These are phyloP conservation scores for Claviceps digitariae DNA, from an alignment of 2,329 filamentous ascomycete species.

Conservation along the genomic window DNA sequence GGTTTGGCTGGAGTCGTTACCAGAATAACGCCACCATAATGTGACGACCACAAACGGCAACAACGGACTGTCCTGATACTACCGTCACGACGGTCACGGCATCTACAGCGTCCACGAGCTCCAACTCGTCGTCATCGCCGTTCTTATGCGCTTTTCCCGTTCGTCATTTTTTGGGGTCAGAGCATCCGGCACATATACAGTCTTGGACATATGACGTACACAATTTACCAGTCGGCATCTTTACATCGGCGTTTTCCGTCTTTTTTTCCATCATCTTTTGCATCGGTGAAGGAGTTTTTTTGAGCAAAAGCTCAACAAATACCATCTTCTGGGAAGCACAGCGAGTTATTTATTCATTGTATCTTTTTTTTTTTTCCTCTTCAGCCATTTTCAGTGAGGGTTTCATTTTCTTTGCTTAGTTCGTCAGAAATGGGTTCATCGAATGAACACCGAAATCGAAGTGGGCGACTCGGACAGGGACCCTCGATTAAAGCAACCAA, in stretches of 20 bases:
- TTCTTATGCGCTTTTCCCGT: no score
- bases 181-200: not conserved
- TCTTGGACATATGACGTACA: not conserved
- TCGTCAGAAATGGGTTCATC: constrained; percentile 13
- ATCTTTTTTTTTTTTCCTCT: constrained; percentile 16
- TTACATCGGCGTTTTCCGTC: constrained; percentile 20
- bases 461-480: constrained; percentile 36
- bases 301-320: constrained; percentile 22
- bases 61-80: constrained; percentile 33
- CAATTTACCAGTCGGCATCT: constrained; percentile 3
- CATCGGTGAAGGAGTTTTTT: constrained; percentile 31
- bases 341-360: constrained; percentile 14
- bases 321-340: constrained; percentile 17
- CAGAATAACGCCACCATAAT: constrained; percentile 79
- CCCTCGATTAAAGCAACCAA: constrained; percentile 25
- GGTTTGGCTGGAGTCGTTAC: constrained; percentile 77
- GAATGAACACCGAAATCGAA: constrained; percentile 29
- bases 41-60: constrained; percentile 51
- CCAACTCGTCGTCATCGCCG: no score
- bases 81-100: constrained; percentile 23
- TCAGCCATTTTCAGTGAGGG: no score
- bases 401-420: no score
- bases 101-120: not conserved
- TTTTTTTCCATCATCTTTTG: constrained; percentile 16
- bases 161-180: no score